Conservation (phyloP, 495 filamentous ascomycete genomes). For the Lindgomyces ingoldianus region DNA sequence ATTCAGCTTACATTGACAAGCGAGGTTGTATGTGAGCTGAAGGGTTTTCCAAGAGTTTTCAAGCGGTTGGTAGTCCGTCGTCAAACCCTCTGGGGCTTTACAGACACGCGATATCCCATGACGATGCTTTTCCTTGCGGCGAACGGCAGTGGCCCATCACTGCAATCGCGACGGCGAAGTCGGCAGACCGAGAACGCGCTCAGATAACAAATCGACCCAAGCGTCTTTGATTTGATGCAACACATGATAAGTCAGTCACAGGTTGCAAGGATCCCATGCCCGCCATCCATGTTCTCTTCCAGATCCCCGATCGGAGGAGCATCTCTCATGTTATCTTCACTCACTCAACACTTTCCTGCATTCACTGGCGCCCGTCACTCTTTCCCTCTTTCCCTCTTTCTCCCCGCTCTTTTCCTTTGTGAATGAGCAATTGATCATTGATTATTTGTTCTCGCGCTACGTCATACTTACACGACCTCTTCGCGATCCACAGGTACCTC, state of each 20-base stretch:
- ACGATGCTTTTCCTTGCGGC: too few species aligned
- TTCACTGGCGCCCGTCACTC: not conserved
- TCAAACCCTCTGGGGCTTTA: too few species aligned
- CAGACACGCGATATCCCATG: too few species aligned
- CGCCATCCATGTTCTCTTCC: not conserved
- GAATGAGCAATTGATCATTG: not conserved
- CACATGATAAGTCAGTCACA: not conserved
- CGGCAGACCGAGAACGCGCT: not conserved
- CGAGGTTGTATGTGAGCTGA: too few species aligned
- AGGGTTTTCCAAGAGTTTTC: too few species aligned
- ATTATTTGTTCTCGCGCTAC: not conserved
- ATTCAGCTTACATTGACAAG: too few species aligned
- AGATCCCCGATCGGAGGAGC: not conserved
- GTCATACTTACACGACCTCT: not conserved
- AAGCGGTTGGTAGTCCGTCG: too few species aligned
- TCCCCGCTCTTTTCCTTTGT: not conserved
- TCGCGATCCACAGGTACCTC: too few species aligned
- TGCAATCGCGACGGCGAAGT: too few species aligned
- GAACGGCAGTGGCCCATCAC: too few species aligned
- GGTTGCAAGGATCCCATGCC: not conserved
- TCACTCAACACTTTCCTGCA: not conserved
- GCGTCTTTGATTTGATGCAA: not conserved
- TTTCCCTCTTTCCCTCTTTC: not conserved
- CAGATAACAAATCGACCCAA: not conserved
- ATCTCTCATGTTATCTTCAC: not conserved